A percentile compares a stretch with the other conserved stretches of the same genome.
phyloP scores from a whole-genome alignment of 352 stramenopile genomes.

The Phytophthora macrochlamydospora region DNA sequence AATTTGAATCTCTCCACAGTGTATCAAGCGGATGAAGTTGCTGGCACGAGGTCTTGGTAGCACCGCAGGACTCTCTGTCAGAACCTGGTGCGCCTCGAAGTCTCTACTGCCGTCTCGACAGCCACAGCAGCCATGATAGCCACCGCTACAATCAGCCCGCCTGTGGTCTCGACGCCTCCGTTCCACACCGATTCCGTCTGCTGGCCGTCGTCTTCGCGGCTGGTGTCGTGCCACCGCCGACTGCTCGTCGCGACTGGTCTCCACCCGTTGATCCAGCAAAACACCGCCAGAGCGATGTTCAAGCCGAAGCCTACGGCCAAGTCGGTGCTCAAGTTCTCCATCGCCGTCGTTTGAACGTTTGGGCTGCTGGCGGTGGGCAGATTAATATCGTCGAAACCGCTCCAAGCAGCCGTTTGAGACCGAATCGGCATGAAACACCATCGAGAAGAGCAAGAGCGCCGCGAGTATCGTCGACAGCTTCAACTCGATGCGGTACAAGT shows the following conservation, averaged over 20 bases:
- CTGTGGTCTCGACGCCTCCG: conserved; percentile 24
- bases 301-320: conserved; percentile 20
- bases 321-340: conserved; percentile 24
- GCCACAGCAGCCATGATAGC: conserved; percentile 27
- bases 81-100: conserved; percentile 5
- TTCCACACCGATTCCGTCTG: conserved; percentile 16
- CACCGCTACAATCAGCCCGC: conserved; percentile 25
- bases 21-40: neutral
- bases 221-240: conserved; percentile 11
- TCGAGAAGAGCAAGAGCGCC: neutral
- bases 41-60: no score
- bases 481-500: neutral
- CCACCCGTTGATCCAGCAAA: conserved; percentile 26
- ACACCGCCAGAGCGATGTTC: conserved; percentile 15
- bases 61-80: conserved; percentile 1
- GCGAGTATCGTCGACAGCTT: no score
- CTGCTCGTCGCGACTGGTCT: conserved; percentile 19
- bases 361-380: neutral
- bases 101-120: conserved; percentile 22
- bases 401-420: neutral
- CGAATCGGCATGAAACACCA: neutral
- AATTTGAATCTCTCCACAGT: neutral
- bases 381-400: neutral
- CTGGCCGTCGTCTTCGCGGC: conserved; percentile 6
- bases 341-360: neutral